Conservation (phyloP, 139 green algal species). For the Tetradesmus obliquus region DNA sequence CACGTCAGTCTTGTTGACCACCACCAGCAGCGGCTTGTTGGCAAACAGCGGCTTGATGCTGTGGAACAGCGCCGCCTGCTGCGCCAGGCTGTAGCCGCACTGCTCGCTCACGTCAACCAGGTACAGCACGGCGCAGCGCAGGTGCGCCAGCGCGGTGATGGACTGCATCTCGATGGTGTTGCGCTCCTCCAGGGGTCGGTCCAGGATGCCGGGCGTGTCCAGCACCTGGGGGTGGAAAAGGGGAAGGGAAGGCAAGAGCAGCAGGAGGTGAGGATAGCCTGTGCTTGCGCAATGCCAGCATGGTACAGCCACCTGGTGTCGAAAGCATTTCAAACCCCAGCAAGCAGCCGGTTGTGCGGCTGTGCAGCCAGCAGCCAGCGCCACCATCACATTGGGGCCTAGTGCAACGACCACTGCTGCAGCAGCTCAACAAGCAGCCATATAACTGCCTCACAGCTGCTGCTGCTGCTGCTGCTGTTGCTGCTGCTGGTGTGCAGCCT, state of each 20-base stretch:
- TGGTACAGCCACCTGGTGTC: no score
- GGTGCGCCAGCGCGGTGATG: slow-evolving; percentile 98
- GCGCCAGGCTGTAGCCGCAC: slow-evolving; percentile 95
- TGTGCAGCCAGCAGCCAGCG: no score
- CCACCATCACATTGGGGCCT: no score
- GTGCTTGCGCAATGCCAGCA: no score
- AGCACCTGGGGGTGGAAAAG: slow-evolving; percentile 83
- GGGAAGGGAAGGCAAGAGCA: neutral
- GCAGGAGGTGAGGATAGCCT: neutral
- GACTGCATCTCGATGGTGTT: slow-evolving; percentile 99
- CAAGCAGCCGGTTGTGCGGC: no score
- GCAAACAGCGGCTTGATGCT: slow-evolving; percentile 98
- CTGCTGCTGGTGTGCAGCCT: no score
- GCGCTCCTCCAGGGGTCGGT: slow-evolving; percentile 97
- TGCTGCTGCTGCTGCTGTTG: neutral
- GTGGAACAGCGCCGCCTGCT: slow-evolving; percentile 98
- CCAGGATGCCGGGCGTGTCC: slow-evolving; percentile 98
- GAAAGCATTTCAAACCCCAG: no score
- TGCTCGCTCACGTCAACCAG: slow-evolving; percentile 96
- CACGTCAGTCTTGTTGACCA: slow-evolving; percentile 95
- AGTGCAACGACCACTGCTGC: neutral
- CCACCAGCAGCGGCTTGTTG: slow-evolving; percentile 98
- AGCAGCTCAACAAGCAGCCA: neutral
- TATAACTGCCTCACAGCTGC: neutral
- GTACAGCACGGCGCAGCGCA: slow-evolving; percentile 97